A percentile compares a stretch with the other conserved stretches of the same genome.
These are phyloP conservation scores for Adansonia grandidieri DNA, from an alignment of 441 rosid species.

Conservation along the genomic window DNA sequence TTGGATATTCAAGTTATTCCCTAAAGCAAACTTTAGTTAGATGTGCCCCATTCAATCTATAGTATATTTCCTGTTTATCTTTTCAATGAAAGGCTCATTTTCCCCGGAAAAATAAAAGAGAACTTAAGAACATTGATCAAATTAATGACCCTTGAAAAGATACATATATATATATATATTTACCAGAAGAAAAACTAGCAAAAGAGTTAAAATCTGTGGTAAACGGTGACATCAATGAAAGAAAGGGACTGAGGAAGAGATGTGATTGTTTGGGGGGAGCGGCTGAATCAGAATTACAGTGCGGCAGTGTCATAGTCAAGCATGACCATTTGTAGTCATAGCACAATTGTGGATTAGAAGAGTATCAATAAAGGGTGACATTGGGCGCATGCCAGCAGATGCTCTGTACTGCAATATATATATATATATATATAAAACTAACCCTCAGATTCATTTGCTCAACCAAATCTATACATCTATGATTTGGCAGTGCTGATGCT, in stretches of 20 bases:
- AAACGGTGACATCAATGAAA: neutral
- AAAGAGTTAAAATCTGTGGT: neutral
- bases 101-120: neutral
- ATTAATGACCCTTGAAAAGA: neutral
- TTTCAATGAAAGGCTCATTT: neutral
- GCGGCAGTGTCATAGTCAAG: conserved; percentile 45
- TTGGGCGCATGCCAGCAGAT: neutral
- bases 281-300: conserved; percentile 36
- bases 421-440: neutral
- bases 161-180: neutral
- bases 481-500: conserved; percentile 20
- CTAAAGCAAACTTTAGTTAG: neutral
- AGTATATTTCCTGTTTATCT: neutral
- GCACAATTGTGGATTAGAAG: conserved; percentile 32
- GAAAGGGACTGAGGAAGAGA: neutral
- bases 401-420: conserved; percentile 18
- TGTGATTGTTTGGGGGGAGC: conserved; percentile 26
- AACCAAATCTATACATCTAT: conserved; percentile 9
- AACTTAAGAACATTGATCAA: neutral
- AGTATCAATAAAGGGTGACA: conserved; percentile 19
- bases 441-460: conserved; percentile 28
- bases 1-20: neutral
- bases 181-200: neutral
- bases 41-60: neutral
- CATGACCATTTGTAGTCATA: conserved; percentile 40